Evolutionary conservation across 345 rosid genomes (phyloP), one percentile per base, ranked within the genome.

Genomic region (Salix purpurea): DNA sequence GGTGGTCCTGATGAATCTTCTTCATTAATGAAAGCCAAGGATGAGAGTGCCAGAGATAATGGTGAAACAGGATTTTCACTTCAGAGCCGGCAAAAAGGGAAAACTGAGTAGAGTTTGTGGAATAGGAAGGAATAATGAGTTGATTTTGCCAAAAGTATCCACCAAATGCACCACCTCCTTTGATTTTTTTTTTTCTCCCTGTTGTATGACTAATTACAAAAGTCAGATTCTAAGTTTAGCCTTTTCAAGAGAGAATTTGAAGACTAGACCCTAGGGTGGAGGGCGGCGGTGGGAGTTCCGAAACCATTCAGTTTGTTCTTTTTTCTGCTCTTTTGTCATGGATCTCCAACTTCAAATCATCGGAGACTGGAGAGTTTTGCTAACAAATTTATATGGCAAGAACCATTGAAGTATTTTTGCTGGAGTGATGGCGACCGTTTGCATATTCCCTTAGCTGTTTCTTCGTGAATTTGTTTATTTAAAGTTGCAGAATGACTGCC

Each of bases 41-140:
- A 79, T 52, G 76, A 73, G 70, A 77, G 74, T 68, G 62, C 81
- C 9, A 64, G 23, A 74, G 36, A 78, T 39, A 79, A 10, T 14
- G 66, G 30, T 52, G 81, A 71, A 24, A 83, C 86, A 1, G 73
- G 37, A 37, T 94, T 92, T 79, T 88, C 97, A 56, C 97, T 94
- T 79, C 97, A 94, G 84, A 73, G 76, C 71, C 83, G 86, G 62
- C 79, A 23, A 58, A 58, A n/a, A 23, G 62, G 62, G 77, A 83
- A 77, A 77, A 77, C 72, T 23, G 79, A 89, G 67, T 78, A 79
- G 72, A 39, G 34, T 48, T 50, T 46, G 4, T 15, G 39, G 54
- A 75, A 21, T 46, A 34, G 32, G 32, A 36, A 50, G 58, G 21
- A 19, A 70, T 4, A 16, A 4, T 40, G 42, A 30, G 4, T 30